These are phyloP conservation scores for Leccinum longicurvipes DNA, from an alignment of 768 basidiomycete species.

Conservation along the genomic window DNA sequence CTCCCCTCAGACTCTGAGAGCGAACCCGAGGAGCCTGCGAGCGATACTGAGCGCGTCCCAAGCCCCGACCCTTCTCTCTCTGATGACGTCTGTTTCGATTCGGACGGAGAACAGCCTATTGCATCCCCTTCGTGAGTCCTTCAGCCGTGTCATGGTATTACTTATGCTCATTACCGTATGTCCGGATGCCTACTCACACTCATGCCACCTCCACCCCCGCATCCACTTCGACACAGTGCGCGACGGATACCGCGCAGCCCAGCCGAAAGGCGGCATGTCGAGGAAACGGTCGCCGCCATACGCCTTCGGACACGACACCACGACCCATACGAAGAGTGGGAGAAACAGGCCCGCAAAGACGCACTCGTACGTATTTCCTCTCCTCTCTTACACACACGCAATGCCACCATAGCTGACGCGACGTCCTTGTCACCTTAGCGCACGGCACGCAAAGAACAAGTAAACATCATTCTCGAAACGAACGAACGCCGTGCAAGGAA, in stretches of 20 bases:
- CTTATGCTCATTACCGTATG: background rate
- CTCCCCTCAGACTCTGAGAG: constrained; percentile 48
- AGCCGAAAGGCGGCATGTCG: constrained; percentile 35
- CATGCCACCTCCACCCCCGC: background rate
- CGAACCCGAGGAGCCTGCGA: constrained; percentile 30
- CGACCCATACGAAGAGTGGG: constrained; percentile 51
- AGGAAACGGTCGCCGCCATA: constrained; percentile 47
- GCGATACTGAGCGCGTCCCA: constrained; percentile 36
- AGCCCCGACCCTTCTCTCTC: constrained; percentile 35
- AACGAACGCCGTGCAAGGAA: constrained; percentile 7
- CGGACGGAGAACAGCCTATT: constrained; percentile 40
- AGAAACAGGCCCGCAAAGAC: constrained; percentile 45
- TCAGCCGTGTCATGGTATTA: background rate
- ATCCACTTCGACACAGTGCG: constrained; percentile 9
- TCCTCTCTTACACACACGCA: background rate
- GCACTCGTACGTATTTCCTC: constrained; percentile 37
- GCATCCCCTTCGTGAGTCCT: constrained; percentile 34
- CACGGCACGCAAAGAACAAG: constrained; percentile 36
- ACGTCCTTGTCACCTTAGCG: constrained; percentile 25
- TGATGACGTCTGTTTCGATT: constrained; percentile 41
- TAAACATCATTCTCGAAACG: constrained; percentile 18
- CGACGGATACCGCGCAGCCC: constrained; percentile 22
- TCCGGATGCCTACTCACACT: background rate
- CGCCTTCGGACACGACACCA: constrained; percentile 40
- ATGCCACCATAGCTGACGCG: background rate